Percentiles rank a stretch among this genome's conserved stretches.
Evolutionary conservation across 345 rosid genomes (phyloP).

Genomic region (Mercurialis annua): DNA sequence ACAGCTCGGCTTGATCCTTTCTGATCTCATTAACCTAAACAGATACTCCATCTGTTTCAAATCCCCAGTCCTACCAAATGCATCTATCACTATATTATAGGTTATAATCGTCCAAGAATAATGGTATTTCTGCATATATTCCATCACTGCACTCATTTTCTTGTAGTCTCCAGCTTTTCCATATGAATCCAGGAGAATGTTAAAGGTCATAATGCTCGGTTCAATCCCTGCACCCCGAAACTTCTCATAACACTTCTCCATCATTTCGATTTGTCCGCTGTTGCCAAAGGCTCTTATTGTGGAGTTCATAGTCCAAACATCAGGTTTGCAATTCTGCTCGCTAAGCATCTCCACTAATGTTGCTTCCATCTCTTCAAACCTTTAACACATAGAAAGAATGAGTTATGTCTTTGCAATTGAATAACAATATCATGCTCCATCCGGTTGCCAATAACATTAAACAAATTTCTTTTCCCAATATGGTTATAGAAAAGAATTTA

Average conservation of each 20-base stretch:
- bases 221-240: conserved; percentile 86
- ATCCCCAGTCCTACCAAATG: conserved; percentile 84
- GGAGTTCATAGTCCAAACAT: conserved; percentile 94
- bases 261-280: conserved; percentile 74
- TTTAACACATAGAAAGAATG: conserved; percentile 30
- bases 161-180: conserved; percentile 68
- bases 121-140: conserved; percentile 88
- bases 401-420: conserved; percentile 22
- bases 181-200: conserved; percentile 78
- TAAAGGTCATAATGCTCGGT: conserved; percentile 85
- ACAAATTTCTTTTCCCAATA: background rate
- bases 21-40: conserved; percentile 78
- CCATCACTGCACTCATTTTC: conserved; percentile 93
- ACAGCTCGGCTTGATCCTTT: conserved; percentile 78
- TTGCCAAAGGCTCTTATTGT: conserved; percentile 83
- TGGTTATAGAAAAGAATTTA: too few relatives aligned
- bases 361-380: conserved; percentile 91
- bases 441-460: conserved; percentile 18
- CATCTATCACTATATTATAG: conserved; percentile 87
- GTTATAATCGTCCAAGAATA: conserved; percentile 91
- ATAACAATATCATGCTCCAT: conserved; percentile 21
- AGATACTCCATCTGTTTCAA: conserved; percentile 86
- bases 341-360: conserved; percentile 72
- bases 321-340: conserved; percentile 67
- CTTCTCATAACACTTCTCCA: conserved; percentile 93